Base-by-base conservation (phyloP, 2,329 filamentous ascomycete species). In the Aspergillus spinulosporus region DNA sequence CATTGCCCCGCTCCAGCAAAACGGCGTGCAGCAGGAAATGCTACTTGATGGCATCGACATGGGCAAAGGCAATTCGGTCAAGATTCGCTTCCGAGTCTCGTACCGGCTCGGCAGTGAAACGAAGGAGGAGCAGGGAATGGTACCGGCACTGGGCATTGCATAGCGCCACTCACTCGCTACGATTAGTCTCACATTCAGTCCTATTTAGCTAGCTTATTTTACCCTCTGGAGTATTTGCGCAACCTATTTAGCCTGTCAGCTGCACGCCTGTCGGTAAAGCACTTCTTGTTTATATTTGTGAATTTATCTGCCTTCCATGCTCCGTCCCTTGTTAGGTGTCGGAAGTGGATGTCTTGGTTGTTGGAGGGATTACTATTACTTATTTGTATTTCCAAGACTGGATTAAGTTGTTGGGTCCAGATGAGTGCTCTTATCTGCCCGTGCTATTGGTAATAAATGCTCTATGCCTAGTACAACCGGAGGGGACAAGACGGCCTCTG, bases 11-110 rank as follows among this genome's bases (percentile, higher is more conserved):
- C 74, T 80, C 9, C 88, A 90, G 68, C 85, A 87, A 70, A 84
- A 83, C 66, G 92, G 92, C 29, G 87, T 99, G 51, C 89, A 86
- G 36, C 94, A 97, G 74, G 82, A 85, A 14, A 91, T 97, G 60
- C 80, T 87, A 46, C 79, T 97, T 28, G 85, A 90, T 64, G 87
- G 91, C 1, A 87, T 91, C 1, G 85, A 91, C 65, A 77, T 76
- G 60, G 80, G 84, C 43, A 89, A 88, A 68, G 94, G 94, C 1
- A 86, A 85, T 55, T 82, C 80, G n/a, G 87, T 95, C 59, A 96
- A 95, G 77, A 84, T 99, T 76, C 82, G 94, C 60, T 99, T 92
- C 90, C 90, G 90, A 66, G 85, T 90, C 28, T 85, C 88, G 4
- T 97, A 97, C 75, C 85, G 83, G 66, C 72, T 94, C 9, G 88